phyloP scores from a whole-genome alignment of 306 rosid genomes.

The Cyclanthera cordifolia region DNA sequence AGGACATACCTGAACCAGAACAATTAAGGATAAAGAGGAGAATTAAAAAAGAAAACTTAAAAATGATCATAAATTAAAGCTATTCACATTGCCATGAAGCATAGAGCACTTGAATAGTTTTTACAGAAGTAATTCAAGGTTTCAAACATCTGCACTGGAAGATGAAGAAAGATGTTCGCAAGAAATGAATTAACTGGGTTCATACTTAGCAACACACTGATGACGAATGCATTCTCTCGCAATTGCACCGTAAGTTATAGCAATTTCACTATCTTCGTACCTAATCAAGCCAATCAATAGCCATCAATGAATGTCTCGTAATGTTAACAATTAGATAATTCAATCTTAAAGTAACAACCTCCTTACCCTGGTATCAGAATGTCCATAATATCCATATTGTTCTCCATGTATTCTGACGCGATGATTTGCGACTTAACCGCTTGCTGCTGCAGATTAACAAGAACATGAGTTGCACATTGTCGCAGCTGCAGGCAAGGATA shows the following conservation, averaged over 20 bases:
- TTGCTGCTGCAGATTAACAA: slow-evolving; percentile 62
- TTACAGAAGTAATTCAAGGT: neutral
- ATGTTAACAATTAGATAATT: neutral
- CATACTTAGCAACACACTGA: slow-evolving; percentile 31
- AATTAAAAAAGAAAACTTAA: neutral
- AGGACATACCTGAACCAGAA: slow-evolving; percentile 21
- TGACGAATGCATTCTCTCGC: slow-evolving; percentile 33
- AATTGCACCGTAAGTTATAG: slow-evolving; percentile 29
- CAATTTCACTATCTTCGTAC: slow-evolving; percentile 25
- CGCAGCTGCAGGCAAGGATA: slow-evolving; percentile 30
- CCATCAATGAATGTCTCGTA: neutral
- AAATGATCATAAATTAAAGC: neutral
- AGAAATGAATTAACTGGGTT: neutral
- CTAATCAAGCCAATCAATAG: slow-evolving; percentile 11
- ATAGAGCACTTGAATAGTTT: neutral
- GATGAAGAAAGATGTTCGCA: neutral
- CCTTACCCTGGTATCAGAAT: slow-evolving; percentile 41
- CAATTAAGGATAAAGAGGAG: neutral
- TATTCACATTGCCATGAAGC: neutral
- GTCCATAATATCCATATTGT: slow-evolving; percentile 45
- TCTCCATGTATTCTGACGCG: slow-evolving; percentile 44
- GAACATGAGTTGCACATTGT: slow-evolving; percentile 40
- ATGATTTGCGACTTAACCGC: slow-evolving; percentile 30
- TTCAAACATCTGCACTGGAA: neutral
- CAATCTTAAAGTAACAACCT: neutral